phyloP scores from a whole-genome alignment of 2,329 filamentous ascomycete species.

The Bipolaris sorokiniana region DNA sequence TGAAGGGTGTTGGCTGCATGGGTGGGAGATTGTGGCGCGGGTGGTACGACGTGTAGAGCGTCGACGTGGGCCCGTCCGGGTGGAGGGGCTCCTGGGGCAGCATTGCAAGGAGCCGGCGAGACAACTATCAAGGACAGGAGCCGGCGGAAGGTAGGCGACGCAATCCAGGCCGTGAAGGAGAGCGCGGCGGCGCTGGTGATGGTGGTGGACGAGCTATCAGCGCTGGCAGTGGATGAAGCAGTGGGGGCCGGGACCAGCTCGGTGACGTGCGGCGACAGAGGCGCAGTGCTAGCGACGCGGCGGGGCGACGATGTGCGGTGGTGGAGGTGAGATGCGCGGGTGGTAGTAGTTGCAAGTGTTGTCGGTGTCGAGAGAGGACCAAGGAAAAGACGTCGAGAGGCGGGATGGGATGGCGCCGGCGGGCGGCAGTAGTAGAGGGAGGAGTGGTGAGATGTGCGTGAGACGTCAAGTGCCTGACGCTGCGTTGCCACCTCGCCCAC shows the following conservation, averaged over 20 bases:
- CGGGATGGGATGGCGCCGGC: slow-evolving; percentile 6
- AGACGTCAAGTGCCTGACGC: slow-evolving; percentile 30
- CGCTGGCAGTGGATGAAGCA: slow-evolving; percentile 19
- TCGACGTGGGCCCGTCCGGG: slow-evolving; percentile 39
- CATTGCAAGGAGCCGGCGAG: slow-evolving; percentile 32
- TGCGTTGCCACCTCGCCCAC: slow-evolving; percentile 30
- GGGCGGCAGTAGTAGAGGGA: not conserved
- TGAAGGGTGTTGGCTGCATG: slow-evolving; percentile 25
- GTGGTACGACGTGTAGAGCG: slow-evolving; percentile 40
- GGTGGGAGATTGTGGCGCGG: slow-evolving; percentile 32
- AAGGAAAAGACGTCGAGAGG: slow-evolving; percentile 11
- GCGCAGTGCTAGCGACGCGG: slow-evolving; percentile 23
- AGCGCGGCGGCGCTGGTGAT: slow-evolving; percentile 34
- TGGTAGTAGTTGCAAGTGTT: slow-evolving; percentile 10
- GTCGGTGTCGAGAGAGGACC: slow-evolving; percentile 9
- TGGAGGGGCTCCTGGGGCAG: slow-evolving; percentile 40
- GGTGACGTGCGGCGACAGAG: slow-evolving; percentile 26
- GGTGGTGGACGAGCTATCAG: slow-evolving; percentile 18
- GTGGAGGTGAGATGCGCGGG: slow-evolving; percentile 10
- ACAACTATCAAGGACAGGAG: slow-evolving; percentile 9
- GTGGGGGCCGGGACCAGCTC: slow-evolving; percentile 29
- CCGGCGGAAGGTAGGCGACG: slow-evolving; percentile 13
- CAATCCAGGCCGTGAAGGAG: slow-evolving; percentile 18
- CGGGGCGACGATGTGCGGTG: slow-evolving; percentile 14
- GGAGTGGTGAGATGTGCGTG: slow-evolving; percentile 23